These are phyloP conservation scores for Ogataea minuta DNA, from an alignment of 805 yeast genomes.

Conservation along the genomic window DNA sequence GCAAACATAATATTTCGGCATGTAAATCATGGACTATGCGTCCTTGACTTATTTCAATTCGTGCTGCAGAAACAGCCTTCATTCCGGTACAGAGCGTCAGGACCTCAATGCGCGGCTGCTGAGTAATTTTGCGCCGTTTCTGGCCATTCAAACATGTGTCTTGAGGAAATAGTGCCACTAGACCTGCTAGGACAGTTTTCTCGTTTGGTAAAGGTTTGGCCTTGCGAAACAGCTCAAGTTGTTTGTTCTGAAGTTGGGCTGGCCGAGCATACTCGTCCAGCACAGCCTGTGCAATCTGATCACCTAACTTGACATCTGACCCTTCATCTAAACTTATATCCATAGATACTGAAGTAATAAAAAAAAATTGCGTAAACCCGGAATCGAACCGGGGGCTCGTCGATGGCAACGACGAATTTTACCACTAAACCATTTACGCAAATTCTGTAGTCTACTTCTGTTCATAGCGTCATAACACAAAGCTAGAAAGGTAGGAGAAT, in stretches of 20 bases:
- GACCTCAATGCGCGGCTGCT: conserved; percentile 28
- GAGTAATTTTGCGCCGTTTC: conserved; percentile 11
- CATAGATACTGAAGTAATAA: not conserved
- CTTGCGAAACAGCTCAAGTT: conserved; percentile 13
- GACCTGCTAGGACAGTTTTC: conserved; percentile 82
- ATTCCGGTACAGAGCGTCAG: conserved; percentile 76
- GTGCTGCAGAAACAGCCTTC: conserved; percentile 63
- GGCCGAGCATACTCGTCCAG: conserved; percentile 19
- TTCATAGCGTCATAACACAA: no score
- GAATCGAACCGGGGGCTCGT: conserved; percentile 30
- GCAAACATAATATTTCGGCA: conserved; percentile 76
- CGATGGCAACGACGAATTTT: conserved; percentile 29
- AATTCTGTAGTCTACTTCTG: not conserved
- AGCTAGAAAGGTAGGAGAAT: not conserved
- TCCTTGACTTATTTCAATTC: conserved; percentile 45
- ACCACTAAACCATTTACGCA: conserved; percentile 28
- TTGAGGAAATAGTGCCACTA: conserved; percentile 45
- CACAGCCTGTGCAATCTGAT: conserved; percentile 16
- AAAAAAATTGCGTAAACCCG: conserved; percentile 24
- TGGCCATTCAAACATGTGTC: conserved; percentile 4
- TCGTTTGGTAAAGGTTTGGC: conserved; percentile 67
- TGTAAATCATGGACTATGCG: conserved; percentile 79
- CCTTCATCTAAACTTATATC: conserved; percentile 3
- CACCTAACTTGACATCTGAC: conserved; percentile 12
- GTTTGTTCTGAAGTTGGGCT: conserved; percentile 7